phyloP scores from a whole-genome alignment of 1,284 basidiomycete genomes.

The Boletellus dicymbophilus region DNA sequence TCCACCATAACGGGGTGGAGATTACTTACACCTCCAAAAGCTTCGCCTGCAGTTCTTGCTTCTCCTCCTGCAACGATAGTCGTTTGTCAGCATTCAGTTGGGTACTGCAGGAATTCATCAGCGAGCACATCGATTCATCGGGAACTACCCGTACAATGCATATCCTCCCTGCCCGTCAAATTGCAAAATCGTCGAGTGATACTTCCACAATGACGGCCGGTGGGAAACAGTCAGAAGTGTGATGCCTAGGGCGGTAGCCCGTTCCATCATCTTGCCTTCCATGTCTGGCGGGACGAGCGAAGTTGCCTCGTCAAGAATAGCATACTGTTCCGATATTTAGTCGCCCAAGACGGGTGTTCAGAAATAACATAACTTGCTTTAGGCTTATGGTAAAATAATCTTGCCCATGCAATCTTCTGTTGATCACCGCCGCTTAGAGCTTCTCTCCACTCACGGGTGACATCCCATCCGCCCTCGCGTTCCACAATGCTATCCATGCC shows the following conservation, averaged over 20 bases:
- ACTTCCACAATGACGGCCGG: conserved; percentile 93
- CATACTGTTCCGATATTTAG: conserved; percentile 61
- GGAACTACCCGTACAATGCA: conserved; percentile 65
- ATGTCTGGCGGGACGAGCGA: conserved; percentile 92
- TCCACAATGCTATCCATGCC: conserved; percentile 90
- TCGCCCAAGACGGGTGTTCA: not conserved
- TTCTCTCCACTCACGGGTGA: conserved; percentile 90
- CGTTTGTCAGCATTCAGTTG: conserved; percentile 92
- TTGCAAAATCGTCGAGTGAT: conserved; percentile 91
- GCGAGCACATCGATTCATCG: not conserved
- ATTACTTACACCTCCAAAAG: conserved; percentile 74
- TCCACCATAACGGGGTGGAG: not conserved
- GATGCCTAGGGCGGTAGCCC: conserved; percentile 86
- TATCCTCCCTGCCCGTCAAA: conserved; percentile 86
- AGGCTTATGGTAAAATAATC: conserved; percentile 94
- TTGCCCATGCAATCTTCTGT: conserved; percentile 95
- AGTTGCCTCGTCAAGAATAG: conserved; percentile 96
- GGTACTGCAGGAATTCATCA: conserved; percentile 51
- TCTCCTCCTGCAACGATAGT: conserved; percentile 92
- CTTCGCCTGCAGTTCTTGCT: conserved; percentile 80
- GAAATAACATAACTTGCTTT: conserved; percentile 53
- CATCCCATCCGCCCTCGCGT: conserved; percentile 96
- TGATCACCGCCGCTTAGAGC: conserved; percentile 88
- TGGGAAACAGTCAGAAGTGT: conserved; percentile 92
- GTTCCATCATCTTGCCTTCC: conserved; percentile 95